Base-by-base conservation (phyloP, 768 basidiomycete genomes). In the Lactarius vividus region DNA sequence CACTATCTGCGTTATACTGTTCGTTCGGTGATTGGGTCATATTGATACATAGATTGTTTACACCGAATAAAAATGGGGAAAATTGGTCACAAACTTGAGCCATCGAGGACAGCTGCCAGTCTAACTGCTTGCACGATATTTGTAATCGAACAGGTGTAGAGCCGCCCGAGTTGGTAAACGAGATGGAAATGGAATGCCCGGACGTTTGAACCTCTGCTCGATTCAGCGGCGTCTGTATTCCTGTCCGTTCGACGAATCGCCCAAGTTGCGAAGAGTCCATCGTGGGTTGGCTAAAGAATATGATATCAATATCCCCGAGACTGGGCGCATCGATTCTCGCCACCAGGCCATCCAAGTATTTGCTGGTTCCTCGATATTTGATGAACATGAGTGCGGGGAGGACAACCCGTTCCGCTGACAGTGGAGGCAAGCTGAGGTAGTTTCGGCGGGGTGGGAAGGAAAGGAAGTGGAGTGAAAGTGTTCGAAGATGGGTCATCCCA, bases 11-110 rank as follows among this genome's bases (percentile, higher is more conserved):
- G 20, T 44, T 9, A 44, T n/a, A 20, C 4, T n/a, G 20, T 3
- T 20, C 0, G n/a, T 9, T 44, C n/a, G 42, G n/a, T 9, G 20
- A 44, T 10, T n/a, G 42, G 42, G 42, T 10, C 2, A 20, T 1
- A n/a, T 0, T n/a, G 20, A 44, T n/a, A 20, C 9, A 0, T 44
- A n/a, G 0, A n/a, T n/a, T 1, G 7, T 44, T n/a, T 10, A 9
- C 20, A 10, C 9, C 9, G 20, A n/a, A 11, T 4, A 44, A 20
- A 20, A 44, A 10, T 44, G 42, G 42, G 20, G 42, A 44, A 44
- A 44, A n/a, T 44, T n/a, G 20, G 20, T 44, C 9, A n/a, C 42
- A 44, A n/a, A 53, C 8, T 16, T 7, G 49, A 29, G 52, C 26
- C 26, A 53, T 53, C 13, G 52, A 28, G 16, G 26, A 53, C 28